Conservation (phyloP, 83 land plant species). For the Diphasiastrum complanatum region DNA sequence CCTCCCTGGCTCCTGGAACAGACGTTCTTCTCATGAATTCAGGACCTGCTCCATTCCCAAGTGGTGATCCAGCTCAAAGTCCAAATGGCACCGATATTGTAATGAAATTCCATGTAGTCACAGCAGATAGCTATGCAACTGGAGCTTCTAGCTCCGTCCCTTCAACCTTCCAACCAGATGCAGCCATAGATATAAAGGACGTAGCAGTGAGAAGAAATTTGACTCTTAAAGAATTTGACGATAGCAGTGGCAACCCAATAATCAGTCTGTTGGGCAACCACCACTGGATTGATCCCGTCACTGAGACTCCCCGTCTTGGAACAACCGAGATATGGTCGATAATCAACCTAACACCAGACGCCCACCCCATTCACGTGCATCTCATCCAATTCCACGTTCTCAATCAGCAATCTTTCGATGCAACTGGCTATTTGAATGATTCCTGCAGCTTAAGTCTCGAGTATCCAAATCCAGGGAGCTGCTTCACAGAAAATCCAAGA, state of each 20-base stretch:
- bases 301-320: not conserved
- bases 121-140: not conserved
- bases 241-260: not conserved
- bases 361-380: conserved; percentile 13
- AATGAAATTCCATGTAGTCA: conserved; percentile 18
- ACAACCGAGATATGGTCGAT: conserved; percentile 5
- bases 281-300: not conserved
- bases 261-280: not conserved
- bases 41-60: conserved; percentile 19
- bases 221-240: not conserved
- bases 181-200: not conserved
- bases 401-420: conserved; percentile 8
- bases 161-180: not conserved
- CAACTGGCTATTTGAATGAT: not conserved
- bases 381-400: not conserved
- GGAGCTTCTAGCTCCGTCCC: not conserved
- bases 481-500: conserved; percentile 16
- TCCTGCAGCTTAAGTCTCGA: conserved; percentile 3
- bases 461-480: conserved; percentile 15
- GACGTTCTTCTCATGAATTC: conserved; percentile 17
- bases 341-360: not conserved
- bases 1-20: not conserved
- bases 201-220: not conserved
- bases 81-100: conserved; percentile 2
- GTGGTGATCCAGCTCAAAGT: conserved; percentile 14